A percentile compares a stretch with the other conserved stretches of the same genome.
These are phyloP conservation scores for Acanthamoeba sp. DNA, from an alignment of 208 protist genomes.

Conservation along the genomic window DNA sequence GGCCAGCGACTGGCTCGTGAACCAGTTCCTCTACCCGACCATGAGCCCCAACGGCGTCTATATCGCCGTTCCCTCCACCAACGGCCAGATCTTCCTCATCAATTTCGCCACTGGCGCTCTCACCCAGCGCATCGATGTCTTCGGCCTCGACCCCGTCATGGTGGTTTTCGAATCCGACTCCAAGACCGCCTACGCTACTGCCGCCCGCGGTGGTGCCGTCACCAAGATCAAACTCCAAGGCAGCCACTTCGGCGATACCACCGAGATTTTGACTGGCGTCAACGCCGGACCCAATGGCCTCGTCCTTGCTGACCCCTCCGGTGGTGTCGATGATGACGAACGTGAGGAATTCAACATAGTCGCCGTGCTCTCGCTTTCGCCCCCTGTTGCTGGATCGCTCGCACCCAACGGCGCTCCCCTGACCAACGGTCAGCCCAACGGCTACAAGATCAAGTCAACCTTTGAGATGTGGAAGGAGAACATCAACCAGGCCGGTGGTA, in stretches of 20 bases:
- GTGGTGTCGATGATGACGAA: not conserved
- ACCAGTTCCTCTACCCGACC: slow-evolving; percentile 27
- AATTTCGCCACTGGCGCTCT: not conserved
- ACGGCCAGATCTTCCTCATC: slow-evolving; percentile 18
- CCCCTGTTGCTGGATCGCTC: not conserved
- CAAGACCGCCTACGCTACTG: not conserved
- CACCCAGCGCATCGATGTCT: not conserved
- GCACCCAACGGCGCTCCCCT: not conserved
- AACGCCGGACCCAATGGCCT: not conserved
- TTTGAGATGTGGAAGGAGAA: slow-evolving; percentile 14
- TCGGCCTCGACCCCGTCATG: not conserved
- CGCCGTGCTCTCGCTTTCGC: not conserved
- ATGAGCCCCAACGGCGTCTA: not conserved
- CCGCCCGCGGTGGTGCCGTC: not conserved
- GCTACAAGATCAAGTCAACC: slow-evolving; percentile 36
- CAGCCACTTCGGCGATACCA: not conserved
- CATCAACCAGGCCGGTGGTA: slow-evolving; percentile 7
- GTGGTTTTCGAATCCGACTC: not conserved
- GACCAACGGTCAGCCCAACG: slow-evolving; percentile 20
- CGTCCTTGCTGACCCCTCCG: not conserved
- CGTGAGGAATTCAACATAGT: not conserved
- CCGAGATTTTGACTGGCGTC: not conserved
- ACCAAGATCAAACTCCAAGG: not conserved
- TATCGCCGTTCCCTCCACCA: not conserved
- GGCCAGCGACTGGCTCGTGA: not conserved